A percentile compares a stretch with the other conserved stretches of the same genome.
These are phyloP conservation scores for Claviceps humidiphila DNA, from an alignment of 2,329 filamentous ascomycete species.

Conservation along the genomic window DNA sequence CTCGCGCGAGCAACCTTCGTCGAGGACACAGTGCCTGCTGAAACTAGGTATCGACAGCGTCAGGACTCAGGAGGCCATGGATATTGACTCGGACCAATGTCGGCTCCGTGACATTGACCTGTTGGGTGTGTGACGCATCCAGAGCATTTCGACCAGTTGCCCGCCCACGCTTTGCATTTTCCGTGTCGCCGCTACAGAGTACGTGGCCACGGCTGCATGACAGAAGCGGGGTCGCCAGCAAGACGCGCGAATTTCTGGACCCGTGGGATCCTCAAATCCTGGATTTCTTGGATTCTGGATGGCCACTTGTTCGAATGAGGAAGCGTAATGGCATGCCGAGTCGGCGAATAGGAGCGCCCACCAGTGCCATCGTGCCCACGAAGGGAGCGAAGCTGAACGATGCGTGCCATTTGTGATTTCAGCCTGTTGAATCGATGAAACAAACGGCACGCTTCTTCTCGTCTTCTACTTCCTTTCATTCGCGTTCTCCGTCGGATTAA, in stretches of 20 bases:
- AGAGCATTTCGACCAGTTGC: not conserved
- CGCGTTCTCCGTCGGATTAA: not conserved
- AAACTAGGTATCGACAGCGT: too few species aligned
- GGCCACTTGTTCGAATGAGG: not conserved
- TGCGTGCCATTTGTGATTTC: not conserved
- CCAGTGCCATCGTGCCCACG: not conserved
- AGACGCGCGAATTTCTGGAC: not conserved
- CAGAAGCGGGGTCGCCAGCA: not conserved
- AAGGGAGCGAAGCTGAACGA: not conserved
- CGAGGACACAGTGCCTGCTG: too few species aligned
- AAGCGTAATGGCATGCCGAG: not conserved
- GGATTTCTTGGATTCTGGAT: not conserved
- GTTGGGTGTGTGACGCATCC: not conserved
- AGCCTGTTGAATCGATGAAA: not conserved
- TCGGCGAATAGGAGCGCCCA: not conserved
- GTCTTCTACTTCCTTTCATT: not conserved
- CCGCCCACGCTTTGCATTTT: not conserved
- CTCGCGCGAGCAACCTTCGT: too few species aligned
- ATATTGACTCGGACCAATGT: too few species aligned
- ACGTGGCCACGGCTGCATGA: not conserved
- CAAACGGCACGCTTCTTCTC: not conserved
- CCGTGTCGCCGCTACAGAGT: not conserved
- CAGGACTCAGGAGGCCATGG: too few species aligned
- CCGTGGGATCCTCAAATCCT: not conserved
- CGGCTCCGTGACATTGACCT: not conserved